phyloP scores from a whole-genome alignment of 1,284 basidiomycete genomes.

The Coniophora puteana region DNA sequence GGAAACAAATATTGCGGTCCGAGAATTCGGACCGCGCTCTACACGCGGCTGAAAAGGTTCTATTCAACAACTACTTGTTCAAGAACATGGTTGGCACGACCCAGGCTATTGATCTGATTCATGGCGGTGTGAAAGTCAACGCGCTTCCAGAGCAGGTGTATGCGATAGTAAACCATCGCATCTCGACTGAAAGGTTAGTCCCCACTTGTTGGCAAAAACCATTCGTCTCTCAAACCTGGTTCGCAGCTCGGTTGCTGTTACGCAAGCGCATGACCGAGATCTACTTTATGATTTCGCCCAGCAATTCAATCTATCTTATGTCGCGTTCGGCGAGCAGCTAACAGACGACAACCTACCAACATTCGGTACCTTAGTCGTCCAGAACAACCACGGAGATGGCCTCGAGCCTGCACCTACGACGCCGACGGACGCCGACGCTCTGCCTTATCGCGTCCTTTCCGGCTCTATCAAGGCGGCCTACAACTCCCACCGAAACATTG shows the following conservation, averaged over 20 bases:
- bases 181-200: constrained; percentile 30
- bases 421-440: constrained; percentile 37
- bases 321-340: constrained; percentile 34
- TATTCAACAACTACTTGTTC: constrained; percentile 28
- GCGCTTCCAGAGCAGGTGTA: constrained; percentile 53
- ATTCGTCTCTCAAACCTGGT: neutral
- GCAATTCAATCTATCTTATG: constrained; percentile 42
- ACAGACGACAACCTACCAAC: constrained; percentile 14
- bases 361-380: constrained; percentile 36
- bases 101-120: constrained; percentile 57
- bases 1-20: constrained; percentile 33
- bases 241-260: constrained; percentile 38
- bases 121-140: constrained; percentile 61
- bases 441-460: constrained; percentile 45
- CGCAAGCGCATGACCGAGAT: constrained; percentile 37
- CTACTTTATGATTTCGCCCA: constrained; percentile 40
- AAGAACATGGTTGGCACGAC: constrained; percentile 43
- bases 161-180: constrained; percentile 45
- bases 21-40: constrained; percentile 38
- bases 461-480: constrained; percentile 47
- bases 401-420: constrained; percentile 57
- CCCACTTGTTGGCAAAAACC: constrained; percentile 35
- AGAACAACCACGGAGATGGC: constrained; percentile 31
- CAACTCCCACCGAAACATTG: constrained; percentile 31
- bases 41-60: constrained; percentile 34